Conservation (phyloP, 1,284 basidiomycete species). For the Agroathelia rolfsii region DNA sequence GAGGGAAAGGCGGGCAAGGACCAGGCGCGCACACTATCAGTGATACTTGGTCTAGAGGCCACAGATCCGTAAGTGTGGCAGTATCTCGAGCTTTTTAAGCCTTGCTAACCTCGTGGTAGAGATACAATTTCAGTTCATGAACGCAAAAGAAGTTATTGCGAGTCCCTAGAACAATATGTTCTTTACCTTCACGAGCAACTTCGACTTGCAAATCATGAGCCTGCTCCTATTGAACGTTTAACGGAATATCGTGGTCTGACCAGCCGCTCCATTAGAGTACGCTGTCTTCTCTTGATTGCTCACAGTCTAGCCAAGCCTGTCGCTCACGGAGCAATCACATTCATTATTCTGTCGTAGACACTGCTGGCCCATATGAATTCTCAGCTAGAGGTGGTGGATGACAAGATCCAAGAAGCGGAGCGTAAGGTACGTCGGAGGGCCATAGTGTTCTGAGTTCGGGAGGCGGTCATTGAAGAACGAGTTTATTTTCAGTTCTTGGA, state of each 20-base stretch:
- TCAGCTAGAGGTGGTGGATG: no score
- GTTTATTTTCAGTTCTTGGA: no score
- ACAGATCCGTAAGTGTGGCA: slow-evolving; percentile 44
- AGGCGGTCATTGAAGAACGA: no score
- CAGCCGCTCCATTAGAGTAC: slow-evolving; percentile 42
- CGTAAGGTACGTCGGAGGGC: no score
- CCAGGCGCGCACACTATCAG: slow-evolving; percentile 40
- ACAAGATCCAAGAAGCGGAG: no score
- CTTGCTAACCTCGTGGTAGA: slow-evolving; percentile 21
- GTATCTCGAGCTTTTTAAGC: slow-evolving; percentile 1
- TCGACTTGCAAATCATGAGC: slow-evolving; percentile 34
- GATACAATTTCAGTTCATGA: slow-evolving; percentile 66
- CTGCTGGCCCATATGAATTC: no score
- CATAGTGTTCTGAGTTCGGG: no score
- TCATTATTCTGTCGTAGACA: no score
- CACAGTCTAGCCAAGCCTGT: background rate
- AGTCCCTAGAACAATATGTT: slow-evolving; percentile 62
- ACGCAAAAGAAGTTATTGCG: slow-evolving; percentile 63
- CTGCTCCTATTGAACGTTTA: slow-evolving; percentile 43
- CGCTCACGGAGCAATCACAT: no score
- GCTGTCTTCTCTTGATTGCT: slow-evolving; percentile 7
- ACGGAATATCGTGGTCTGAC: slow-evolving; percentile 44
- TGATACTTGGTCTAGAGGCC: slow-evolving; percentile 44
- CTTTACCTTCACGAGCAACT: slow-evolving; percentile 53
- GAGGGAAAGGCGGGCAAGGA: slow-evolving; percentile 43